These are phyloP conservation scores for Porphyrellus cyaneotinctus DNA, from an alignment of 768 basidiomycete genomes.

Conservation along the genomic window DNA sequence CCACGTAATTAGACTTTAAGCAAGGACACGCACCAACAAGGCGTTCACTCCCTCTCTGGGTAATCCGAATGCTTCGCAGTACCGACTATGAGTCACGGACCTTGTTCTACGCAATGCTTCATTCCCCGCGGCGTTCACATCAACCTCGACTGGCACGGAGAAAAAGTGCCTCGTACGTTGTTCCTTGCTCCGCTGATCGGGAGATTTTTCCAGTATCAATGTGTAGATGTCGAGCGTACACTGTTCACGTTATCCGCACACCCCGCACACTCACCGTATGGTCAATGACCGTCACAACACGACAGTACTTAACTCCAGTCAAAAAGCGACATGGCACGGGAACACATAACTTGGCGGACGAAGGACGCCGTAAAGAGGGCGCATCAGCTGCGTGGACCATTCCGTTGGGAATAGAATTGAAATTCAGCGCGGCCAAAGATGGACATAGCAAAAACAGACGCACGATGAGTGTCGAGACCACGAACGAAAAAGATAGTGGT, in stretches of 20 bases:
- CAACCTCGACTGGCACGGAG: conserved; percentile 7
- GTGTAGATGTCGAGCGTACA: conserved; percentile 5
- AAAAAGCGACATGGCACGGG: conserved; percentile 19
- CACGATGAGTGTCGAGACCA: conserved; percentile 2
- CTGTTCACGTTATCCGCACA: conserved; percentile 15
- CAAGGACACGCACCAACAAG: conserved; percentile 31
- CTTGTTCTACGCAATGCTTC: conserved; percentile 17
- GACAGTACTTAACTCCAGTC: conserved; percentile 10
- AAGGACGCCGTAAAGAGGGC: conserved; percentile 29
- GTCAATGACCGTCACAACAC: conserved; percentile 12
- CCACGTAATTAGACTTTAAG: conserved; percentile 38
- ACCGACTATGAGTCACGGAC: conserved; percentile 20
- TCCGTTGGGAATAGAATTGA: conserved; percentile 12
- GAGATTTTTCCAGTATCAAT: conserved; percentile 4
- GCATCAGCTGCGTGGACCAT: conserved; percentile 32
- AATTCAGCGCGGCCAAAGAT: conserved; percentile 12
- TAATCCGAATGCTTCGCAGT: conserved; percentile 16
- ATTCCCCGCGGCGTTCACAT: conserved; percentile 33
- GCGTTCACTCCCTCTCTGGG: conserved; percentile 19
- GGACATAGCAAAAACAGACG: conserved; percentile 15
- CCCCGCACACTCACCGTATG: conserved; percentile 8
- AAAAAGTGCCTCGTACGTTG: conserved; percentile 8
- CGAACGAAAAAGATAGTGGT: conserved; percentile 1
- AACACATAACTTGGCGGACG: conserved; percentile 11
- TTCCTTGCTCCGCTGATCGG: conserved; percentile 22